Evolutionary conservation across 2,329 filamentous ascomycete species (phyloP).

Genomic region (Pseudohalonectria lignicola): DNA sequence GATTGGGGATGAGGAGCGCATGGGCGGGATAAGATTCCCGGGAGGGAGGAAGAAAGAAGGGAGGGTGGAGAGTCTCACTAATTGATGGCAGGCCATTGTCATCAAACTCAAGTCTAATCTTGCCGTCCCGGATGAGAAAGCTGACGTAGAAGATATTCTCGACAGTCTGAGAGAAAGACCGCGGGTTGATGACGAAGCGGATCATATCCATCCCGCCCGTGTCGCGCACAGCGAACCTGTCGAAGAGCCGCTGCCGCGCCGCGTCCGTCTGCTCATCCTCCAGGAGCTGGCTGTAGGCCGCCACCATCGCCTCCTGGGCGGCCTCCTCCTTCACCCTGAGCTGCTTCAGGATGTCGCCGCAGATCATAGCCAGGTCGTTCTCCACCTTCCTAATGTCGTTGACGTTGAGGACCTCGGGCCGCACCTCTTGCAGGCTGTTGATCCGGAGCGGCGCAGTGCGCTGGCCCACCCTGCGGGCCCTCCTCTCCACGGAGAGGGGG

Average conservation of each 20-base stretch:
- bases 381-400: conserved; percentile 69
- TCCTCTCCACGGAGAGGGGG: conserved; percentile 81
- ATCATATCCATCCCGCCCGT: conserved; percentile 69
- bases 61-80: conserved; percentile 25
- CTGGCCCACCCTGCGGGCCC: conserved; percentile 57
- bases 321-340: conserved; percentile 40
- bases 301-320: conserved; percentile 13
- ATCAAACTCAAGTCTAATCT: conserved; percentile 63
- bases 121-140: conserved; percentile 84
- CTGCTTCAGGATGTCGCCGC: conserved; percentile 54
- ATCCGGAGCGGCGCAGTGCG: conserved; percentile 61
- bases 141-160: conserved; percentile 97
- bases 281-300: conserved; percentile 31
- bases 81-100: conserved; percentile 66
- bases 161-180: conserved; percentile 85
- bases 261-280: conserved; percentile 24
- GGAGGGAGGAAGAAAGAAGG: conserved; percentile 1
- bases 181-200: conserved; percentile 81
- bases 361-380: conserved; percentile 69
- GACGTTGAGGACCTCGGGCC: conserved; percentile 66
- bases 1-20: neutral
- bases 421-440: conserved; percentile 56
- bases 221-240: conserved; percentile 51
- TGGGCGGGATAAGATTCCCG: neutral
- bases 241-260: conserved; percentile 35